Conservation (phyloP, 805 yeast genomes). For the Candida maltosa region DNA sequence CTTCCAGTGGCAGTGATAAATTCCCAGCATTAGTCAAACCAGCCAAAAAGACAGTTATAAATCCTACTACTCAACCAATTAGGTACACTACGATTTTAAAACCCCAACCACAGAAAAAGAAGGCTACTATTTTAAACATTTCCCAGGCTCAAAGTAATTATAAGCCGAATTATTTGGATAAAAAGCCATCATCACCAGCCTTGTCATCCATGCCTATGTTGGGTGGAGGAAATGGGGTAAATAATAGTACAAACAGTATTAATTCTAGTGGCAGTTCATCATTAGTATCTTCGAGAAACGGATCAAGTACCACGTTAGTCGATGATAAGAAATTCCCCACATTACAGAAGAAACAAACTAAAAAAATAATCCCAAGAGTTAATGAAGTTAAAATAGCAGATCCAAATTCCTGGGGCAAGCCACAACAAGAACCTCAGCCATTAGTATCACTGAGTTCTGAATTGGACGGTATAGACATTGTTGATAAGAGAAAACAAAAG, state of each 20-base stretch:
- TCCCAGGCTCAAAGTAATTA: slow-evolving; percentile 19
- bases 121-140: slow-evolving; percentile 11
- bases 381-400: slow-evolving; percentile 37
- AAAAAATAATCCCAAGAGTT: slow-evolving; percentile 52
- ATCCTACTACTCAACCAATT: slow-evolving; percentile 21
- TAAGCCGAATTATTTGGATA: slow-evolving; percentile 31
- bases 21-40: slow-evolving; percentile 36
- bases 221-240: slow-evolving; percentile 4
- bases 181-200: slow-evolving; percentile 12
- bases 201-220: slow-evolving; percentile 27
- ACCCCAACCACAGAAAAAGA: slow-evolving; percentile 6
- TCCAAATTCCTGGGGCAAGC: slow-evolving; percentile 19
- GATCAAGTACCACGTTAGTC: slow-evolving; percentile 16
- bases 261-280: not conserved
- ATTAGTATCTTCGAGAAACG: slow-evolving; percentile 2
- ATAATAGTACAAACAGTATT: not conserved
- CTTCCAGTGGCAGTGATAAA: slow-evolving; percentile 16
- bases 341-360: slow-evolving; percentile 36
- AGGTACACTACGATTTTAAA: slow-evolving; percentile 33
- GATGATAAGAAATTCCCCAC: slow-evolving; percentile 45
- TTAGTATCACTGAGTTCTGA: slow-evolving; percentile 1
- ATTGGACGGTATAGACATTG: slow-evolving; percentile 7
- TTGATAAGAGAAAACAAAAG: slow-evolving; percentile 14
- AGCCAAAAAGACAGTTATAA: slow-evolving; percentile 11
- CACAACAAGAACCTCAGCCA: not conserved